Percentiles rank a stretch among this genome's conserved stretches.
phyloP scores from a whole-genome alignment of 495 filamentous ascomycete genomes.

The Bacidia rubella region DNA sequence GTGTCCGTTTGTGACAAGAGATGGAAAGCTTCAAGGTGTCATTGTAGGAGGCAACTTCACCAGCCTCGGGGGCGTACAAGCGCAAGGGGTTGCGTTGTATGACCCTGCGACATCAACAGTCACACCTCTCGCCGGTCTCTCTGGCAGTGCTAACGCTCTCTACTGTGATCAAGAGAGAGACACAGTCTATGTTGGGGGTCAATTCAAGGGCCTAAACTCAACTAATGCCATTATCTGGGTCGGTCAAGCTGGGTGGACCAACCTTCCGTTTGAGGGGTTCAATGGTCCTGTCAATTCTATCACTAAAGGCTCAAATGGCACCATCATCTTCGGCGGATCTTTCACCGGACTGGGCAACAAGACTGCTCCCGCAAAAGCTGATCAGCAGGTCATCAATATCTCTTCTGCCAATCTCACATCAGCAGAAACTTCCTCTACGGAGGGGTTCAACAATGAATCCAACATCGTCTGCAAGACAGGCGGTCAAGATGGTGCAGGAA shows the following conservation, averaged over 20 bases:
- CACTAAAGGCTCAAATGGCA: slow-evolving; percentile 57
- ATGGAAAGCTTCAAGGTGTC: slow-evolving; percentile 57
- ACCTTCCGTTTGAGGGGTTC: slow-evolving; percentile 82
- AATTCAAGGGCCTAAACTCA: slow-evolving; percentile 63
- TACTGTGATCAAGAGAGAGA: slow-evolving; percentile 72
- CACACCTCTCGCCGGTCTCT: slow-evolving; percentile 61
- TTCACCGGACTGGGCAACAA: slow-evolving; percentile 83
- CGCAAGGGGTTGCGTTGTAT: slow-evolving; percentile 68
- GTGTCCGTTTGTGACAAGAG: slow-evolving; percentile 61
- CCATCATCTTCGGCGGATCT: slow-evolving; percentile 83
- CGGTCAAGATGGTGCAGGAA: slow-evolving; percentile 48
- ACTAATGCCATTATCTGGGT: slow-evolving; percentile 85
- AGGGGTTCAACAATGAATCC: slow-evolving; percentile 61
- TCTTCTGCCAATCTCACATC: slow-evolving; percentile 59
- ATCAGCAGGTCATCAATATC: slow-evolving; percentile 72
- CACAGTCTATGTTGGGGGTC: slow-evolving; percentile 82
- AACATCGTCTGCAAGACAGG: slow-evolving; percentile 75
- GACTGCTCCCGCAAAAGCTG: slow-evolving; percentile 40
- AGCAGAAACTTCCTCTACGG: slow-evolving; percentile 40
- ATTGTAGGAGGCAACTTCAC: slow-evolving; percentile 94
- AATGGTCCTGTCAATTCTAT: slow-evolving; percentile 89
- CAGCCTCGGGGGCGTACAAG: slow-evolving; percentile 62
- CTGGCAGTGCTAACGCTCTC: slow-evolving; percentile 65
- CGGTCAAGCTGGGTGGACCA: slow-evolving; percentile 58
- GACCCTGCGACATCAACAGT: slow-evolving; percentile 53